phyloP scores from a whole-genome alignment of 2,329 filamentous ascomycete species.

The Fusarium drepaniforme region DNA sequence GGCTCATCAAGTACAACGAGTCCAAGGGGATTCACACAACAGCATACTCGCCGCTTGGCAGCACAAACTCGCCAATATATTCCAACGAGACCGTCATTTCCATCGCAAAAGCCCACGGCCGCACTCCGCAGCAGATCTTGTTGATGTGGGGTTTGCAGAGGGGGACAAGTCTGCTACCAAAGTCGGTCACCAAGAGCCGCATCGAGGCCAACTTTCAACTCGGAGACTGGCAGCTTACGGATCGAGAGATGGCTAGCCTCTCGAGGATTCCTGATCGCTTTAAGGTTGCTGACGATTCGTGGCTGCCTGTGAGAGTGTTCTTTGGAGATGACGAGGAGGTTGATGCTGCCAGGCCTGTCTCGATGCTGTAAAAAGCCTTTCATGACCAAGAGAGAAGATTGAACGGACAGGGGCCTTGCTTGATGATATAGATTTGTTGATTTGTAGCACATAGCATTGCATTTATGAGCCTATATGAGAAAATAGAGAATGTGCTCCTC shows the following conservation, averaged over 20 bases:
- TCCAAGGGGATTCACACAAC: slow-evolving; percentile 4
- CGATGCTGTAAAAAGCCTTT: neutral
- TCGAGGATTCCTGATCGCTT: neutral
- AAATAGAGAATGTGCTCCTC: neutral
- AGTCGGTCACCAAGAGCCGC: neutral
- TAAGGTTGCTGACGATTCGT: slow-evolving; percentile 8
- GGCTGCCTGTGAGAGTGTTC: slow-evolving; percentile 4
- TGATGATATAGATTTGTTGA: neutral
- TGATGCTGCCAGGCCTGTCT: neutral
- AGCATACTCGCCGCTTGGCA: slow-evolving; percentile 9
- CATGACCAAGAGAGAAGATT: neutral
- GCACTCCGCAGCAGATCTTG: slow-evolving; percentile 3
- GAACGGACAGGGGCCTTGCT: neutral
- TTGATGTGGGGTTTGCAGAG: slow-evolving; percentile 9
- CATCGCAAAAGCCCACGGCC: neutral
- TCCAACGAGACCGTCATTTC: neutral
- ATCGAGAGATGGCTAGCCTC: neutral
- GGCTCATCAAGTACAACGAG: neutral
- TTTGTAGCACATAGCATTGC: neutral
- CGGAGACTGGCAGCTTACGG: neutral
- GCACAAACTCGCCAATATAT: slow-evolving; percentile 8
- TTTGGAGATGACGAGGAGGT: neutral
- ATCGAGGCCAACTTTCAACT: neutral
- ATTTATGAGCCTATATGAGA: neutral
- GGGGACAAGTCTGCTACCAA: slow-evolving; percentile 1